A percentile compares a stretch with the other conserved stretches of the same genome.
These are phyloP conservation scores for Coemansia sp. DNA, from an alignment of 192 early-diverging fungal species.

Conservation along the genomic window DNA sequence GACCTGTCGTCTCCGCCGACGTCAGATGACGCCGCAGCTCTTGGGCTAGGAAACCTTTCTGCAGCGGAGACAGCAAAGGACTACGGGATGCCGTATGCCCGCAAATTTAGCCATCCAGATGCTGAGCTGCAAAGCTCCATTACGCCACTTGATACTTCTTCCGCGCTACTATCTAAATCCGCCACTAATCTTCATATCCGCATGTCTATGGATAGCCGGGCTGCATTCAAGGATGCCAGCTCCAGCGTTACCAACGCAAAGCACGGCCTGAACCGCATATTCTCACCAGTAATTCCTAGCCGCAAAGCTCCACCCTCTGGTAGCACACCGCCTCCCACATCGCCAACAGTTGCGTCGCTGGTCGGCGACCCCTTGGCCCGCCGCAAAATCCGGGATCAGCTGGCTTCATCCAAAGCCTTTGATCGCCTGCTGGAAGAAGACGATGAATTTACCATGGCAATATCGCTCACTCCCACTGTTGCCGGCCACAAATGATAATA, in stretches of 20 bases:
- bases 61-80: too few species aligned
- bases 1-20: too few species aligned
- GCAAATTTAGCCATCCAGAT: constrained; percentile 46
- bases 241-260: constrained; percentile 7
- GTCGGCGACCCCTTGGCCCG: constrained; percentile 40
- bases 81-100: constrained; percentile 3
- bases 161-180: constrained; percentile 36
- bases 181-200: constrained; percentile 26
- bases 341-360: constrained; percentile 31
- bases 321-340: constrained; percentile 8
- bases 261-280: constrained; percentile 32
- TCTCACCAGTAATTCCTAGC: constrained; percentile 20
- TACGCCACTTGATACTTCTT: constrained; percentile 16
- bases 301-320: constrained; percentile 16
- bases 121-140: constrained; percentile 14
- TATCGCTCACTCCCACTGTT: constrained; percentile 40
- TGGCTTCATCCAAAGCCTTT: constrained; percentile 40
- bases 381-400: constrained; percentile 45
- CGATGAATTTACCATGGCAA: constrained; percentile 48
- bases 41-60: too few species aligned
- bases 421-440: constrained; percentile 44
- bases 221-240: background rate
- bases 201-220: constrained; percentile 22
- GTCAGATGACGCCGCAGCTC: too few species aligned
- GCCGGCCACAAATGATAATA: constrained; percentile 19